These are phyloP conservation scores for Lodderomyces parapsilosis DNA, from an alignment of 1,139 yeast species.

Conservation along the genomic window DNA sequence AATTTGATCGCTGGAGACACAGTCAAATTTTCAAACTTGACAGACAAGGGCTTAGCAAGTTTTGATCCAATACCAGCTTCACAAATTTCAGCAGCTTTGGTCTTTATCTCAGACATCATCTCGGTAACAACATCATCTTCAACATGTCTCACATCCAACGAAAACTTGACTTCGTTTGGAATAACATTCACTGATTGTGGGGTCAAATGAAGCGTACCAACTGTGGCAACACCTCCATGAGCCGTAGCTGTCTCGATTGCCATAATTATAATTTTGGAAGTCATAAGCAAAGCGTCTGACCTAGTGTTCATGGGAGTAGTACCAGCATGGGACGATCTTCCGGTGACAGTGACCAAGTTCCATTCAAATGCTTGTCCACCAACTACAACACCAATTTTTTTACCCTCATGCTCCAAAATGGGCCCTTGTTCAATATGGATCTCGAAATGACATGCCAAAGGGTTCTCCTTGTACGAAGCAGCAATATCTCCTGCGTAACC, in stretches of 20 bases:
- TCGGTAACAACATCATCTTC: constrained; percentile 41
- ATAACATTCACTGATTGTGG: constrained; percentile 69
- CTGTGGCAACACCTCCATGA: constrained; percentile 54
- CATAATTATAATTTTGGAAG: constrained; percentile 53
- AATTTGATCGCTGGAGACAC: constrained; percentile 59
- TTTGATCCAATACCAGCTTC: constrained; percentile 13
- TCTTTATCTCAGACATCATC: constrained; percentile 39
- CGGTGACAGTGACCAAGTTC: constrained; percentile 53
- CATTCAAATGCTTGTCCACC: constrained; percentile 71
- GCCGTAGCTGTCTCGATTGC: constrained; percentile 57
- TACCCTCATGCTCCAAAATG: constrained; percentile 52
- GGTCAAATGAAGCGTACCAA: constrained; percentile 54
- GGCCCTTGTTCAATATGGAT: constrained; percentile 80
- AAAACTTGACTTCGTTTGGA: constrained; percentile 58
- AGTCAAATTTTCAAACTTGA: constrained; percentile 40
- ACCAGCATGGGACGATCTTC: constrained; percentile 71
- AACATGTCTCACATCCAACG: constrained; percentile 58
- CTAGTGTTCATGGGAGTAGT: constrained; percentile 68
- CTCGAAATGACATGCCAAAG: constrained; percentile 69
- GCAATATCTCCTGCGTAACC: constrained; percentile 57
- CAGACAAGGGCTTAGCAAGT: constrained; percentile 23
- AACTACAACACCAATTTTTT: constrained; percentile 61
- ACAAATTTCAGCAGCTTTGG: constrained; percentile 28
- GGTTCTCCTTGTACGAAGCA: constrained; percentile 50
- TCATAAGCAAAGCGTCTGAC: constrained; percentile 60